These are phyloP conservation scores for Myriosclerotinia duriaeana DNA, from an alignment of 2,329 filamentous ascomycete genomes.

Conservation along the genomic window DNA sequence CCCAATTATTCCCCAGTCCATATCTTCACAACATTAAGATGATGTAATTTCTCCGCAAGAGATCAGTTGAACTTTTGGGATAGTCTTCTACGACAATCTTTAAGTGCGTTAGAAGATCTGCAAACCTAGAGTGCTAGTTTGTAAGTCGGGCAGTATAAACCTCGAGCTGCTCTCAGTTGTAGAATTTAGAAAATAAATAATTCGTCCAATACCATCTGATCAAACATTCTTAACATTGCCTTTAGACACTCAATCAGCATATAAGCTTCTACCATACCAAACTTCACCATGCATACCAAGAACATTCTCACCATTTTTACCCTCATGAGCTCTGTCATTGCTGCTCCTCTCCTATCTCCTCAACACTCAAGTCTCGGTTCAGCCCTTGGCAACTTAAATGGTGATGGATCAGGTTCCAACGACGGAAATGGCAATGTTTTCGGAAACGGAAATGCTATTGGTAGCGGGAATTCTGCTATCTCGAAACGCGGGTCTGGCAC, in stretches of 20 bases:
- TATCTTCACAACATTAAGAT: not conserved
- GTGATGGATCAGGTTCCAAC: not conserved
- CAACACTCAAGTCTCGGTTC: not conserved
- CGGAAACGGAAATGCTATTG: not conserved
- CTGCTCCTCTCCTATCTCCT: not conserved
- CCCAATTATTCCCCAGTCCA: not conserved
- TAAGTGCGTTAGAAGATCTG: not conserved
- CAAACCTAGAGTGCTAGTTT: not conserved
- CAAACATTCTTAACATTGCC: not conserved
- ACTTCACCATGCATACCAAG: conserved; percentile 4
- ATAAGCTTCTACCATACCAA: not conserved
- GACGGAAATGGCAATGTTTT: not conserved
- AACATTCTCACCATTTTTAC: not conserved
- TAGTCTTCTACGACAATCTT: not conserved
- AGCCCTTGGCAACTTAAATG: not conserved
- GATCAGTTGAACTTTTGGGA: not conserved
- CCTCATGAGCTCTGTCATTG: not conserved
- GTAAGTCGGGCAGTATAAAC: not conserved
- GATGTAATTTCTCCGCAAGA: not conserved
- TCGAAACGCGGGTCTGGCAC: not conserved
- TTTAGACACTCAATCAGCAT: not conserved
- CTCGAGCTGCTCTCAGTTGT: not conserved
- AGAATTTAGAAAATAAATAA: not conserved
- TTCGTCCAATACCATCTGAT: not conserved
- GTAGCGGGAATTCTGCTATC: not conserved